Base-by-base conservation (phyloP, 768 basidiomycete genomes). In the Candolleomyces eurysporus region DNA sequence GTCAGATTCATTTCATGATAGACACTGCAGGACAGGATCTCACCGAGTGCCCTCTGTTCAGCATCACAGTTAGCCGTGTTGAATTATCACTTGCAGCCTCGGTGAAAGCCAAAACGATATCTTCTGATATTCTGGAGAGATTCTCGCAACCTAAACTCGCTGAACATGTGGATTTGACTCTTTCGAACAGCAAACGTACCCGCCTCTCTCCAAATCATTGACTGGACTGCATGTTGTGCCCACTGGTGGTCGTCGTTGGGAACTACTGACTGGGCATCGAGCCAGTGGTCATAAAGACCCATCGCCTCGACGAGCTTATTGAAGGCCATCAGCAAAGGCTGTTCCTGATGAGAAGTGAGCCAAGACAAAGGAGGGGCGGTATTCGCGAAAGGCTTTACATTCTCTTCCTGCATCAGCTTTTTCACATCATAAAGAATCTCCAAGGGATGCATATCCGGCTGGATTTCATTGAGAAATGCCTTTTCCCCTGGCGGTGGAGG, bases 401-500 rank as follows among this genome's bases (percentile, higher is more conserved):
- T 83, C 67, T 81, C 74, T 10, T 88, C 83, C 46, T 86, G 82
- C 57, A 92, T 72, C n/a, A 93, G 79, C 70, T 93, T 93, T 68
- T 82, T 81, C 13, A 90, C 85, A 69, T 94, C 92, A 67, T 82
- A 88, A 46, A 94, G 78, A 43, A 92, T 79, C 70, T 94, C 92
- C 4, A 86, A 77, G 14, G 91, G 90, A 64, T 92, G 87, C 42
- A 91, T 76, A 66, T 90, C 84, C 4, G 88, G 83, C 67, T 93
- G 90, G 11, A 92, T 82, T 72, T 90, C 87, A 66, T 91, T 90
- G 26, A 92, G 69, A 50, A 77, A 68, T 26, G 82, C 85, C 65
- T 77, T 83, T 55, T 75, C 75, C 2, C 77, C 78, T 19, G 79
- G 74, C 58, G 76, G 75, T 16, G 84, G 78, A 42, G 89, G 88